Percentiles rank a stretch among this genome's conserved stretches.
Conservation (phyloP, 805 yeast genomes). For the Kluyveromyces lactis region DNA sequence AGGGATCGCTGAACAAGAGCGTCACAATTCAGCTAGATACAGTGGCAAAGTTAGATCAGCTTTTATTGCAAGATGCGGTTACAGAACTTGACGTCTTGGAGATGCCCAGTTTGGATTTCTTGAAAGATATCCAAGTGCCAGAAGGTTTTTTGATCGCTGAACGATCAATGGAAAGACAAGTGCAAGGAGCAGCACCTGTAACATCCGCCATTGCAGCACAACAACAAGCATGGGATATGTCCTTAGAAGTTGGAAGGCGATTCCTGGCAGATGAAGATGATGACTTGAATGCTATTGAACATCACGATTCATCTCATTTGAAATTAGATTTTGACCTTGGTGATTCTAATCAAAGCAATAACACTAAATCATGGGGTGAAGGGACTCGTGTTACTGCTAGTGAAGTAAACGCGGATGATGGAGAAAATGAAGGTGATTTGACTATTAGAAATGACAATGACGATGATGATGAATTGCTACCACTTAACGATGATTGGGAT, state of each 20-base stretch:
- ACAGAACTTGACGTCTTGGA: conserved; percentile 67
- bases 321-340: conserved; percentile 30
- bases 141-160: conserved; percentile 13
- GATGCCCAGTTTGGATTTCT: conserved; percentile 46
- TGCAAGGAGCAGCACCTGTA: conserved; percentile 24
- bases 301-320: conserved; percentile 16
- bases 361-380: conserved; percentile 18
- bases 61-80: conserved; percentile 67
- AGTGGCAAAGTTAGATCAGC: conserved; percentile 47
- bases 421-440: conserved; percentile 2
- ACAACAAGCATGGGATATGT: conserved; percentile 19
- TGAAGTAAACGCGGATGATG: conserved; percentile 1
- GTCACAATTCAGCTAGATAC: conserved; percentile 56
- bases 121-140: conserved; percentile 13
- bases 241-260: conserved; percentile 27
- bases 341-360: conserved; percentile 8
- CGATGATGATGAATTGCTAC: conserved; percentile 20
- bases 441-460: neutral
- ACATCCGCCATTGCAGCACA: neutral
- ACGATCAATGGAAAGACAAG: conserved; percentile 20
- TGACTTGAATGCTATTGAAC: conserved; percentile 9
- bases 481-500: conserved; percentile 23
- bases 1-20: conserved; percentile 36
- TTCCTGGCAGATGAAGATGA: conserved; percentile 15
- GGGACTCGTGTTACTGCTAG: conserved; percentile 15